Conservation (phyloP, 2,329 filamentous ascomycete species). For the Fusarium equiseti region DNA sequence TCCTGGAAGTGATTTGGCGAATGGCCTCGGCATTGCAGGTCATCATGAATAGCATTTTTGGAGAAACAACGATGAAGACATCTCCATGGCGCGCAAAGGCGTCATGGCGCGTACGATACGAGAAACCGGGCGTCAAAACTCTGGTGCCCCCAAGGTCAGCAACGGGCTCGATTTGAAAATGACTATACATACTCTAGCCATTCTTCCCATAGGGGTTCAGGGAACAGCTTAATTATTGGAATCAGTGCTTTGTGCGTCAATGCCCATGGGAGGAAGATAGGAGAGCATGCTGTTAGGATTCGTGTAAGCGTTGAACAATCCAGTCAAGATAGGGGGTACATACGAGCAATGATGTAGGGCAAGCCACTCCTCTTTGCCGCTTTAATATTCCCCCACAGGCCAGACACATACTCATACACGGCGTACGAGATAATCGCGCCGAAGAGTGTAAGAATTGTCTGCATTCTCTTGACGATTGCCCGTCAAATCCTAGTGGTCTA, state of each 20-base stretch:
- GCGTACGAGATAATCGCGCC: slow-evolving; percentile 52
- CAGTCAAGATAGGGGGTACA: slow-evolving; percentile 36
- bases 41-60: slow-evolving; percentile 64
- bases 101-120: slow-evolving; percentile 66
- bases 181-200: slow-evolving; percentile 68
- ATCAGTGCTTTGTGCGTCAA: slow-evolving; percentile 66
- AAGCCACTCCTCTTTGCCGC: slow-evolving; percentile 64
- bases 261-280: slow-evolving; percentile 67
- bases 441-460: slow-evolving; percentile 51
- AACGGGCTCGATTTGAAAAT: neutral
- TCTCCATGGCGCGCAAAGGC: slow-evolving; percentile 72
- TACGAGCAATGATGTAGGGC: slow-evolving; percentile 66
- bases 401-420: slow-evolving; percentile 49
- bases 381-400: slow-evolving; percentile 60
- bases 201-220: slow-evolving; percentile 65
- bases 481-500: neutral
- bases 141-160: slow-evolving; percentile 50
- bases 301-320: neutral
- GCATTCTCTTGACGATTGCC: slow-evolving; percentile 47
- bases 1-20: slow-evolving; percentile 72
- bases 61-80: slow-evolving; percentile 73
- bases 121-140: slow-evolving; percentile 70
- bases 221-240: slow-evolving; percentile 67
- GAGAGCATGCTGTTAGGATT: slow-evolving; percentile 56
- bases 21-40: slow-evolving; percentile 75